Evolutionary conservation across 441 rosid species (phyloP).

Genomic region (Adansonia grandidieri): DNA sequence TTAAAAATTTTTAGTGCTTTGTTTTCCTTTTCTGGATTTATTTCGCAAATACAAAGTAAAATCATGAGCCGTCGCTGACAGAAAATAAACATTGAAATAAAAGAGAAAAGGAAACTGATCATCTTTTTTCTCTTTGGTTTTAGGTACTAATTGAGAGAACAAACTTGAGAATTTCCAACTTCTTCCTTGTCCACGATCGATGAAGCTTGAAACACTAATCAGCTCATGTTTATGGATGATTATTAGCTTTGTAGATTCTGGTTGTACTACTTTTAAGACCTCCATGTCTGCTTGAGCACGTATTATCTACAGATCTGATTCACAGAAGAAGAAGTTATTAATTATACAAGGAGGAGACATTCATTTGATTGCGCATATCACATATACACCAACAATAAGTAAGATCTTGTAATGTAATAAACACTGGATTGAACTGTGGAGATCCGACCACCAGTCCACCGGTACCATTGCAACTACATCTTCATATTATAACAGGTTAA

Average conservation of each 20-base stretch:
- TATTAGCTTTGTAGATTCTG: background rate
- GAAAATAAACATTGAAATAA: background rate
- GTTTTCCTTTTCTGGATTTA: background rate
- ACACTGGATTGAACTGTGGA: too few species aligned
- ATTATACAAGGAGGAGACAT: background rate
- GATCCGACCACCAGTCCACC: background rate
- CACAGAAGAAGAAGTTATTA: background rate
- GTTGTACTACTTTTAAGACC: background rate
- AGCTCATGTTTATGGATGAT: too few species aligned
- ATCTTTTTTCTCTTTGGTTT: background rate
- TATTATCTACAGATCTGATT: constrained; percentile 6
- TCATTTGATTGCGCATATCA: background rate
- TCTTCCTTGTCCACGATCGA: background rate
- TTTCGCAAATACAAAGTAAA: background rate
- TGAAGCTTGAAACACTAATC: background rate
- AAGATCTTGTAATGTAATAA: background rate
- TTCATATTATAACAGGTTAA: background rate
- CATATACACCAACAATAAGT: too few species aligned
- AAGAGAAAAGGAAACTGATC: background rate
- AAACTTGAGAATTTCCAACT: background rate
- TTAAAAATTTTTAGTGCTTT: background rate
- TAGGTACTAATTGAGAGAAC: background rate
- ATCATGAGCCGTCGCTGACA: background rate
- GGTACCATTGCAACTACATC: background rate
- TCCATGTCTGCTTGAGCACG: background rate